These are phyloP conservation scores for Beta corolliflora DNA, from an alignment of 179 eudicot genomes.

Conservation along the genomic window DNA sequence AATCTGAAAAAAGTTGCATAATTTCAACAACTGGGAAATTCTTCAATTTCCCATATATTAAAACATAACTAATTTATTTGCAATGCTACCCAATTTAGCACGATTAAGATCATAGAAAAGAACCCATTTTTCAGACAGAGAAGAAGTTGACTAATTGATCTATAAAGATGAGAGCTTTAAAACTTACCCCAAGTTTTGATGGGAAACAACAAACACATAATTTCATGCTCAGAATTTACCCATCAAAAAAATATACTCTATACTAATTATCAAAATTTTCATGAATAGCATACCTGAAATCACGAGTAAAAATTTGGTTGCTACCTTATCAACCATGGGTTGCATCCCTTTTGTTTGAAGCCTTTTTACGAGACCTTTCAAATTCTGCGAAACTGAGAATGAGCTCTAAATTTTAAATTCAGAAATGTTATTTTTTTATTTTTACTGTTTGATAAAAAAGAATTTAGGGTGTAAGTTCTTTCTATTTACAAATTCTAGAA, in stretches of 20 bases:
- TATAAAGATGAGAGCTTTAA: no score
- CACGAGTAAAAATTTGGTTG: not conserved
- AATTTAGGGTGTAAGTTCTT: not conserved
- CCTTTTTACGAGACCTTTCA: not conserved
- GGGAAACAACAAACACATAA: not conserved
- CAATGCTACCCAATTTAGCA: not conserved
- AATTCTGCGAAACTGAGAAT: not conserved
- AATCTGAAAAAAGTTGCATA: not conserved
- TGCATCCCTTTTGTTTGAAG: not conserved
- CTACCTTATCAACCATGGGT: not conserved
- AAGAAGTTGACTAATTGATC: not conserved
- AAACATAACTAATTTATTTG: not conserved
- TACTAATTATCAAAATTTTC: not conserved
- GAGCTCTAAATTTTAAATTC: slow-evolving; percentile 1
- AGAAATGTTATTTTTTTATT: not conserved
- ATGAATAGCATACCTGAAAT: not conserved
- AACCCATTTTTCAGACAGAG: not conserved
- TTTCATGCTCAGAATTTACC: not conserved
- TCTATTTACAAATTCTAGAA: not conserved
- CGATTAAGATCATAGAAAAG: not conserved
- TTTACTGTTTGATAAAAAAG: not conserved
- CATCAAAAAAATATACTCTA: not conserved
- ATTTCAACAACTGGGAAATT: not conserved
- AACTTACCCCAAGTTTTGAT: not conserved
- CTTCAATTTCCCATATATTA: not conserved